Evolutionary conservation across 1,284 basidiomycete species (phyloP).

Genomic region (Heterobasidion parviporum): DNA sequence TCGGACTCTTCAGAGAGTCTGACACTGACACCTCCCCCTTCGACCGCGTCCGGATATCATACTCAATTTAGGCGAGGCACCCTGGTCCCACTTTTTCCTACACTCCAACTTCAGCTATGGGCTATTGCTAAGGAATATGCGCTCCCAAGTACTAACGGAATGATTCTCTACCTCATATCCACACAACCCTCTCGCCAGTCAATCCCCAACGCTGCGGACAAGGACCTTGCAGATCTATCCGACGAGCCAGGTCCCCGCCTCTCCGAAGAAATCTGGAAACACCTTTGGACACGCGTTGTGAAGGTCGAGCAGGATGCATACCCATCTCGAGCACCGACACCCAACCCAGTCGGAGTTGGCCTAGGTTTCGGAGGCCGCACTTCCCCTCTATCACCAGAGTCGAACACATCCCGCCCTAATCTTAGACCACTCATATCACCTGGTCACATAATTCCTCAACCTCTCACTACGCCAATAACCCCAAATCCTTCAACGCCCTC

Average conservation of each 20-base stretch:
- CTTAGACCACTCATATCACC: constrained; percentile 43
- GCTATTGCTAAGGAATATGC: constrained; percentile 87
- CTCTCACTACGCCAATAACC: constrained; percentile 30
- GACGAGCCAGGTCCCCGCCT: constrained; percentile 67
- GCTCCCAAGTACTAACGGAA: constrained; percentile 69
- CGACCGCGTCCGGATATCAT: constrained; percentile 64
- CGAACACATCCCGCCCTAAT: constrained; percentile 24
- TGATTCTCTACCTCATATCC: constrained; percentile 69
- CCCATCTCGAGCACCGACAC: constrained; percentile 29
- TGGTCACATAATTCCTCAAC: constrained; percentile 23
- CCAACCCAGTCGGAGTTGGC: constrained; percentile 34
- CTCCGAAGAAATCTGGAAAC: constrained; percentile 78
- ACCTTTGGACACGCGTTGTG: constrained; percentile 68
- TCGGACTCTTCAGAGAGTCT: constrained; percentile 31
- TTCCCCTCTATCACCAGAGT: constrained; percentile 23
- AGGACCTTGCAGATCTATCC: constrained; percentile 13
- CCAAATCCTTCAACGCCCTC: constrained; percentile 47
- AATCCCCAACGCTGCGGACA: constrained; percentile 8
- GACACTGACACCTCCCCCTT: constrained; percentile 41
- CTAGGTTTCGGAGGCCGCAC: constrained; percentile 27
- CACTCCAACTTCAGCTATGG: constrained; percentile 59
- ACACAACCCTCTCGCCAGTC: constrained; percentile 19
- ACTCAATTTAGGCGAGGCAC: constrained; percentile 69
- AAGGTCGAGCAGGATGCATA: constrained; percentile 57
- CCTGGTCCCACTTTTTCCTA: constrained; percentile 65